These are phyloP conservation scores for Leccinum aurantiacum DNA, from an alignment of 768 basidiomycete species.

Conservation along the genomic window DNA sequence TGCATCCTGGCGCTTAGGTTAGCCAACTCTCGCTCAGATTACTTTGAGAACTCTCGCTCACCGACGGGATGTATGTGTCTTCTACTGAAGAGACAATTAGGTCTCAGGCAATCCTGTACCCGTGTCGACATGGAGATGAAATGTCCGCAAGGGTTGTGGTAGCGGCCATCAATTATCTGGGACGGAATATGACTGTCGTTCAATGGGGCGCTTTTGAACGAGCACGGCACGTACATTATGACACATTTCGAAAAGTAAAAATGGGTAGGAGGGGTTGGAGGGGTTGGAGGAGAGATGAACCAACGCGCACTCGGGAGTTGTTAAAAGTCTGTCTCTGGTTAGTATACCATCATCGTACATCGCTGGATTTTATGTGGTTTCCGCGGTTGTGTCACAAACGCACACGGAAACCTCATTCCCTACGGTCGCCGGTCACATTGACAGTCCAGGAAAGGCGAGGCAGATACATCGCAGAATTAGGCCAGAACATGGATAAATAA, in stretches of 20 bases:
- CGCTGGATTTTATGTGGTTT: constrained; percentile 31
- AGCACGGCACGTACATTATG: constrained; percentile 56
- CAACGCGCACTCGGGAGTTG: constrained; percentile 18
- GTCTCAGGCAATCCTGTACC: constrained; percentile 61
- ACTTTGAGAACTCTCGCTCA: constrained; percentile 25
- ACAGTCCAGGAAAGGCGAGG: constrained; percentile 38
- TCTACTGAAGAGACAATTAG: constrained; percentile 69
- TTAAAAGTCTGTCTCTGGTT: constrained; percentile 18
- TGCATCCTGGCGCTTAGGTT: constrained; percentile 46
- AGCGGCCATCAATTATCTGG: constrained; percentile 77
- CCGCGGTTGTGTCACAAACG: constrained; percentile 33
- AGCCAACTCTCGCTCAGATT: constrained; percentile 4
- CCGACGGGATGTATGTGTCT: constrained; percentile 59
- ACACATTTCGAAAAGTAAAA: constrained; percentile 50
- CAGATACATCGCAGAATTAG: constrained; percentile 25
- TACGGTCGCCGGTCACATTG: constrained; percentile 33
- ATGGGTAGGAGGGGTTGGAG: constrained; percentile 14
- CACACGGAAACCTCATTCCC: constrained; percentile 42
- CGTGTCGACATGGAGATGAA: constrained; percentile 72
- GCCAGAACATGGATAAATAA: constrained; percentile 22
- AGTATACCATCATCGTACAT: constrained; percentile 13
- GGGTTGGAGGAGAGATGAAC: constrained; percentile 16
- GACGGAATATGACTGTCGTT: background rate
- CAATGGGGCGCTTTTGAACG: background rate
- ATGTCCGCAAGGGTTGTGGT: constrained; percentile 66